Conservation (phyloP, 108 stramenopile species). For the Cylindrotheca fusiformis region DNA sequence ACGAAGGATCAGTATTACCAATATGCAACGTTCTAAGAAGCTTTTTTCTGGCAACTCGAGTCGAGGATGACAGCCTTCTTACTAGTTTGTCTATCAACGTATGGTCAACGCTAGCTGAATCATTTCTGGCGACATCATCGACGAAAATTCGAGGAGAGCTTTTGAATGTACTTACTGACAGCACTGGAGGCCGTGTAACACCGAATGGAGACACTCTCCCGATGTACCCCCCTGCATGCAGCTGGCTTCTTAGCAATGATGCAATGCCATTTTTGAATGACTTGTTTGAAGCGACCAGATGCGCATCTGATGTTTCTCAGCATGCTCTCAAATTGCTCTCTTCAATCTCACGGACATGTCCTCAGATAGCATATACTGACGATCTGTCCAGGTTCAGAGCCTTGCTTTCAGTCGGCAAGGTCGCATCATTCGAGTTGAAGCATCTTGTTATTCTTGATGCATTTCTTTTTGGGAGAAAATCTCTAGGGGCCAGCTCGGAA, state of each 20-base stretch:
- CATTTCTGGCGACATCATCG: not conserved
- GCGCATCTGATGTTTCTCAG: not conserved
- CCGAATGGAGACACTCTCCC: conserved; percentile 19
- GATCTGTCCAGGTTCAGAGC: not conserved
- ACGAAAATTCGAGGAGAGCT: not conserved
- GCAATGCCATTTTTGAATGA: conserved; percentile 2
- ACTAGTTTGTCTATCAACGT: not conserved
- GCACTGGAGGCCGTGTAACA: conserved; percentile 20
- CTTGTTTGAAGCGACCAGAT: conserved; percentile 5
- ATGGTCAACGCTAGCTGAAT: conserved; percentile 9
- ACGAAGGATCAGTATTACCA: not conserved
- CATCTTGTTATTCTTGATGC: conserved; percentile 16
- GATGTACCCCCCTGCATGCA: conserved; percentile 12
- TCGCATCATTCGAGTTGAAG: not conserved
- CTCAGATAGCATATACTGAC: conserved; percentile 8
- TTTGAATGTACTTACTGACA: conserved; percentile 1
- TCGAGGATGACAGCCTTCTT: not conserved
- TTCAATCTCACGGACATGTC: conserved; percentile 20
- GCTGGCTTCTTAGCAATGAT: conserved; percentile 11
- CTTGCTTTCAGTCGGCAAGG: not conserved
- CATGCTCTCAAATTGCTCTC: conserved; percentile 9
- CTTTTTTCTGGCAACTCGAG: conserved; percentile 13
- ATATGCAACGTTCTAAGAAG: not conserved
- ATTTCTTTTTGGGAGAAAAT: conserved; percentile 20
- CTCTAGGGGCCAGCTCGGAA: not conserved